Evolutionary conservation across 768 basidiomycete species (phyloP).

Genomic region (Hericium coralloides): DNA sequence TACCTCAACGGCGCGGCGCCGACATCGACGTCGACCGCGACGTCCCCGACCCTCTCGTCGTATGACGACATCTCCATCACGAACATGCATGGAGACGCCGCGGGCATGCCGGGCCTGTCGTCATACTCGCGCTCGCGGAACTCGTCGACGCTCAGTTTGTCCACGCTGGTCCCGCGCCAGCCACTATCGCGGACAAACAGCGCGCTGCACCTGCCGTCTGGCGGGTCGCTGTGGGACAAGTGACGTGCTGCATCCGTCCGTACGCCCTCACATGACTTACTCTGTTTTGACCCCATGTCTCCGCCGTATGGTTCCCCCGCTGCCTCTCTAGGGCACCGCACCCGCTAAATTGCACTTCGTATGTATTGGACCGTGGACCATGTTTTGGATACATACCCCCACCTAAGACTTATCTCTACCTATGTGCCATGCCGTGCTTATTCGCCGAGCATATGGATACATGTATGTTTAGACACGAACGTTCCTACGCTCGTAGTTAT

Average conservation of each 20-base stretch:
- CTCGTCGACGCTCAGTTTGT: conserved; percentile 54
- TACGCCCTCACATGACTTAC: conserved; percentile 1
- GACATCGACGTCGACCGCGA: conserved; percentile 3
- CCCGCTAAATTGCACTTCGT: neutral
- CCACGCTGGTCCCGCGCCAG: conserved; percentile 41
- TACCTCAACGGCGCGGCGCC: neutral
- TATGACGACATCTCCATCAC: conserved; percentile 8
- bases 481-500: neutral
- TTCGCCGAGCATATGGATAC: neutral
- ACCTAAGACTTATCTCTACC: neutral
- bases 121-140: conserved; percentile 57
- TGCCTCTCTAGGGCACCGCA: neutral
- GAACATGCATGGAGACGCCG: conserved; percentile 5
- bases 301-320: neutral
- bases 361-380: neutral
- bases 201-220: conserved; percentile 7
- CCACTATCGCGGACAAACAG: conserved; percentile 29
- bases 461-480: neutral
- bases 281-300: neutral
- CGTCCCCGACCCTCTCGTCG: conserved; percentile 10
- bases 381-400: neutral
- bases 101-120: conserved; percentile 15
- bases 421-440: neutral
- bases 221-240: neutral
- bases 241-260: neutral